Base-by-base conservation (phyloP, 208 protist species). In the Crithidia brevicula region DNA sequence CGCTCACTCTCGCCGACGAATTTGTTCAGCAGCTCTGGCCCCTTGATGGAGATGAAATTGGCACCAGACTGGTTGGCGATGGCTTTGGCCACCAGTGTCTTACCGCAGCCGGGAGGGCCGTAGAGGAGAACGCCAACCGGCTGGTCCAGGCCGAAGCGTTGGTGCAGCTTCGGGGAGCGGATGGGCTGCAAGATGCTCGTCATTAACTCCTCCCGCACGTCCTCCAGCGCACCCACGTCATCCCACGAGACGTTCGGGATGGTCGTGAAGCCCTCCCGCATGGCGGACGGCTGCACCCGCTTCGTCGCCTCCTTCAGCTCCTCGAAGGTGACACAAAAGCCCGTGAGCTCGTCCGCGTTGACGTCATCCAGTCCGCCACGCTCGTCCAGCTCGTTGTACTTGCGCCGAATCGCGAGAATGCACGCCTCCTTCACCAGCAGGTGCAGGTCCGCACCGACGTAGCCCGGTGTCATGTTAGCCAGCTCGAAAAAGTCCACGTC, bases 21-120 rank as follows among this genome's bases (percentile, higher is more conserved):
- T 80, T 99, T 99, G 86, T 99, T 99, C 20, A 99, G 84, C 47
- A 99, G 76, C 82, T 99, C 97, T 7, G 97, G 97, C 3, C 99
- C 98, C 72, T 99, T 99, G 63, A 99, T 97, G 11, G 96, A 98
- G 69, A 99, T 99, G 80, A 99, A 99, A 73, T 97, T 99, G 9
- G 97, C 97, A 11, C 97, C 97, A 25, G 85, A 92, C 69, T 98
- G 93, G 72, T 98, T 96, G 15, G 97, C 92, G 62, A 98, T 96
- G 7, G 97, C 97, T 82, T 98, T 98, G 18, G 95, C 96, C 9
- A 98, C 90, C 8, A 98, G 85, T 68, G 96, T 98, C 83, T 98
- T 98, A 49, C 99, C 99, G 81, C 98, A 99, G 54, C 98, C 99
- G 5, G 99, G 98, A 22, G 98, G 98, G 40, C 98, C 98, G 83